Evolutionary conservation across 169 alveolate genomes (phyloP).

Genomic region (Theileria equi): DNA sequence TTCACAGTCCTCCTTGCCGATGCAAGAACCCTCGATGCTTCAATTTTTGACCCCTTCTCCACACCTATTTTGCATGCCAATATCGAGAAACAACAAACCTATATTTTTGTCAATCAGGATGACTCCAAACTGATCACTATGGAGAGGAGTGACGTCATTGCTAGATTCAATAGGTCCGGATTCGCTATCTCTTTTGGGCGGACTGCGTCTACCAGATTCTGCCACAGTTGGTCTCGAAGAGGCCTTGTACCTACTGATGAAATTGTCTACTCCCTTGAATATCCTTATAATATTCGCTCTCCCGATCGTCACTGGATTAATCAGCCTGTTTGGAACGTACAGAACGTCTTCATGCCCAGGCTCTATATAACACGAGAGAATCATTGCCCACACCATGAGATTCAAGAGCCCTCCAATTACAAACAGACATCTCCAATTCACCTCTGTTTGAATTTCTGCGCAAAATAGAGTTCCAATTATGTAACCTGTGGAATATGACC

Average conservation of each 20-base stretch:
- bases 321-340: neutral
- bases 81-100: too few relatives aligned
- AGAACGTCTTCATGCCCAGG: constrained; percentile 1
- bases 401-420: constrained; percentile 35
- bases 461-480: constrained; percentile 31
- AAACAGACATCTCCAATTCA: constrained; percentile 52
- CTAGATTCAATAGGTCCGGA: too few relatives aligned
- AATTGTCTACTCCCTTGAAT: neutral
- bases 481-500: neutral
- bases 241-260: neutral
- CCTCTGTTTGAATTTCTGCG: constrained; percentile 21
- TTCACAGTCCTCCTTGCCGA: neutral
- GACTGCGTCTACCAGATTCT: too few relatives aligned
- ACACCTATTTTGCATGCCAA: neutral
- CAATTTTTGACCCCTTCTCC: neutral
- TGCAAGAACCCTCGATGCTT: neutral
- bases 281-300: neutral
- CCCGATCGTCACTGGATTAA: constrained; percentile 25
- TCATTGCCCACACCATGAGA: constrained; percentile 16
- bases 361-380: constrained; percentile 12
- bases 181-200: too few relatives aligned
- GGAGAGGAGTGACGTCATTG: too few relatives aligned
- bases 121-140: too few relatives aligned
- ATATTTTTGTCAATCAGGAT: too few relatives aligned
- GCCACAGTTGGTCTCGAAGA: too few relatives aligned